Base-by-base conservation (phyloP, 805 yeast species). In the Blastobotrys robertii region DNA sequence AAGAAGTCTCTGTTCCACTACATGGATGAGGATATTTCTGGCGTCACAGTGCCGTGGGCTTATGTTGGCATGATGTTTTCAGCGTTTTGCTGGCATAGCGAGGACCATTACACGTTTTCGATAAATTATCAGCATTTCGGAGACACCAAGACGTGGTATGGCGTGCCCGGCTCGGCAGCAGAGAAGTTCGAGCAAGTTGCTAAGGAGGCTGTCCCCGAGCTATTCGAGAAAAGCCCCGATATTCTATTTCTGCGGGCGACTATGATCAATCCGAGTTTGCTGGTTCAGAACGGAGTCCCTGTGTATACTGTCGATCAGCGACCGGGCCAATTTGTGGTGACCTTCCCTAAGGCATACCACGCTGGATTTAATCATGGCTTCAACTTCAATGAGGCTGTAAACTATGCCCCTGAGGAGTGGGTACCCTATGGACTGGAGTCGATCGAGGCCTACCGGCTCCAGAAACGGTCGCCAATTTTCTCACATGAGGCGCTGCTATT, bases 81-180 rank as follows among this genome's bases (percentile, higher is more conserved):
- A 2, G 85, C 97, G 1, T 90, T 90, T 58, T 88, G 97, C 62
- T 90, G 97, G 96, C 97, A 90, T 60, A 81, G 84, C 45, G 97
- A 88, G 56, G 97, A 88, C 60, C 97, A 90, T 58, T 86, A 84
- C 58, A 84, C 96, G 0, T 69, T 85, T 47, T 83, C 94, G 40
- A 88, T 94, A 3, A 90, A 90, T 59, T 88, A 88, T 59, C 94
- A 94, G 59, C 96, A 88, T 58, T 70, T 74, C 49, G 97, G 97
- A 1, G 80, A 81, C 10, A 79, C 90, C 5, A 90, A 90, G 58
- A 80, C 87, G 46, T 88, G 97, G 97, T 88, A 88, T 58, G 90
- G 92, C 7, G 81, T 88, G 4, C 96, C 97, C 0, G 76, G 84
- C 9, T 57, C 61, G 1, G 67, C 72, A 47, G 80, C 90, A 29